These are phyloP conservation scores for Claviceps monticola DNA, from an alignment of 2,329 filamentous ascomycete genomes.

Conservation along the genomic window DNA sequence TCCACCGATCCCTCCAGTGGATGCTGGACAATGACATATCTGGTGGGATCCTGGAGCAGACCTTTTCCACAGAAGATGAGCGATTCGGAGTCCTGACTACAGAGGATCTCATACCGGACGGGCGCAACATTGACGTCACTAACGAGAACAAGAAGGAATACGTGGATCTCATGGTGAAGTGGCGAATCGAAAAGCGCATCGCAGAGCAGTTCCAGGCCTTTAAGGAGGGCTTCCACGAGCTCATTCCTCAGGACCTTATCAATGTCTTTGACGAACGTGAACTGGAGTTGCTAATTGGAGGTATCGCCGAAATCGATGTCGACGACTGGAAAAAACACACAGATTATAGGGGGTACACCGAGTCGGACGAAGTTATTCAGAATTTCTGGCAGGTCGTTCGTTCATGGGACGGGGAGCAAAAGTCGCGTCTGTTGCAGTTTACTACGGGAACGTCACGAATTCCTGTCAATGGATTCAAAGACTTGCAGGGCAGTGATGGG, in stretches of 20 bases:
- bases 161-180: slow-evolving; percentile 95
- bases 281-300: slow-evolving; percentile 87
- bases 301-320: slow-evolving; percentile 98
- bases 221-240: slow-evolving; percentile 91
- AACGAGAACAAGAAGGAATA: slow-evolving; percentile 99
- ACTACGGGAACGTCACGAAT: slow-evolving; percentile 96
- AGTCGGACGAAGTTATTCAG: slow-evolving; percentile 91
- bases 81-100: slow-evolving; percentile 89
- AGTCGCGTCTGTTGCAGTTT: slow-evolving; percentile 90
- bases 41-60: slow-evolving; percentile 83
- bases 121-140: slow-evolving; percentile 85
- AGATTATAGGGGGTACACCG: slow-evolving; percentile 95
- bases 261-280: slow-evolving; percentile 98
- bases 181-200: slow-evolving; percentile 97
- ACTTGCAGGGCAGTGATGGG: slow-evolving; percentile 91
- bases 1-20: slow-evolving; percentile 93
- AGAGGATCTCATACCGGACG: slow-evolving; percentile 83
- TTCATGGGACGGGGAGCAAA: slow-evolving; percentile 96
- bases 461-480: slow-evolving; percentile 98
- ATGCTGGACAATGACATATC: slow-evolving; percentile 94
- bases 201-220: slow-evolving; percentile 98
- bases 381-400: slow-evolving; percentile 98
- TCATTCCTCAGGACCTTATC: slow-evolving; percentile 90
- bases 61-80: slow-evolving; percentile 94
- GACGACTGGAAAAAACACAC: slow-evolving; percentile 99